Base-by-base conservation (phyloP, 1,139 yeast species). In the Candida sp. region DNA sequence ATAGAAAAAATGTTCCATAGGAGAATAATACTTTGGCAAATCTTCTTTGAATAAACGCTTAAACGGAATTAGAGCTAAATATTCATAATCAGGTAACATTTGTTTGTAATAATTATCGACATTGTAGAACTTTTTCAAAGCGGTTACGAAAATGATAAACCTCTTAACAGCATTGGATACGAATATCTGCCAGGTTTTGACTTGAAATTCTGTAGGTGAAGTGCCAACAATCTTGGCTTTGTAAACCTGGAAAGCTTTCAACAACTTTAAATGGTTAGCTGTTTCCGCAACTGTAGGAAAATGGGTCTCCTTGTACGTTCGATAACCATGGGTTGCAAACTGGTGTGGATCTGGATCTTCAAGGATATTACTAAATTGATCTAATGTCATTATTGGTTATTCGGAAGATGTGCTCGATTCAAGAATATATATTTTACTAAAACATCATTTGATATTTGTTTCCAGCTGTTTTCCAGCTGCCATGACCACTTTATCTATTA, bases 181-280 rank as follows among this genome's bases (percentile, higher is more conserved):
- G 43, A 60, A 69, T 5, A 58, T 54, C 36, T 59, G 57, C 73
- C 73, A 69, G 9, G 53, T 47, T 42, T 61, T 60, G 9, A 54
- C 57, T 21, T 38, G 48, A 12, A 42, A 39, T 23, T 43, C 43
- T 21, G 51, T 43, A 11, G 50, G 48, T 9, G 43, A 49, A 5
- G 42, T 38, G 5, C 43, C 42, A 11, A 33, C 38, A 19, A 57
- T 44, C 11, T 49, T 41, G 30, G 45, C 35, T 39, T 63, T 60
- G 46, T 68, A 54, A 5, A 48, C 54, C 22, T 47, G 49, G 45
- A 69, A 64, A 1, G 66, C 60, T 38, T 54, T 56, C 22, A 70
- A 48, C 25, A 70, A 53, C 53, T 61, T 66, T 42, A 70, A 55
- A 50, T 68, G 73, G 4, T 63, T 57, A 5, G 60, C 47, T 38